Conservation (phyloP, 768 basidiomycete genomes). For the Omphalotus guepiniiformis region DNA sequence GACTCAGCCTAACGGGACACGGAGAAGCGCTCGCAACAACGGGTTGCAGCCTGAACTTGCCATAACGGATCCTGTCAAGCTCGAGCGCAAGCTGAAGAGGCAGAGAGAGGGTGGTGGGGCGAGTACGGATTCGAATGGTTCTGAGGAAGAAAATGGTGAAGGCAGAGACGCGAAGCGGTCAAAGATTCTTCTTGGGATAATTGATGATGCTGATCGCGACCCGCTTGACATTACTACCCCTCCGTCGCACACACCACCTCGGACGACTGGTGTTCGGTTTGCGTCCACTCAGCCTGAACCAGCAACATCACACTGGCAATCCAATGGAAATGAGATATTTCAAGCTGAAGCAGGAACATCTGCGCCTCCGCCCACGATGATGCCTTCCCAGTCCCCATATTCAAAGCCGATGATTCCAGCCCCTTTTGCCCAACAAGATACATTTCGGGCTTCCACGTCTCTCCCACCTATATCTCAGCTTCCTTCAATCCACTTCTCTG, state of each 20-base stretch:
- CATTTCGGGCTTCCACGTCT: no score
- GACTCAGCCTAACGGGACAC: constrained; percentile 41
- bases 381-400: no score
- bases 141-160: constrained; percentile 49
- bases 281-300: no score
- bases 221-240: constrained; percentile 42
- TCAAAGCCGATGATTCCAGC: no score
- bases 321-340: no score
- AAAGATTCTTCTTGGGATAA: constrained; percentile 33
- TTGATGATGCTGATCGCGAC: constrained; percentile 49
- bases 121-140: constrained; percentile 43
- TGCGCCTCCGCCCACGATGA: no score
- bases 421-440: no score
- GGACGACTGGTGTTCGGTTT: constrained; percentile 45
- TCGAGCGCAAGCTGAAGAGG: constrained; percentile 74
- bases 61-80: constrained; percentile 69
- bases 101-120: constrained; percentile 56
- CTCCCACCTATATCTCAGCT: no score
- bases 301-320: no score
- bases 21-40: constrained; percentile 71
- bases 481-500: no score
- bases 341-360: no score
- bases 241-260: constrained; percentile 26
- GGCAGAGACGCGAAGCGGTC: constrained; percentile 56
- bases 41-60: constrained; percentile 67